Base-by-base conservation (phyloP, 2,329 filamentous ascomycete genomes). In the Colletotrichum sp. region DNA sequence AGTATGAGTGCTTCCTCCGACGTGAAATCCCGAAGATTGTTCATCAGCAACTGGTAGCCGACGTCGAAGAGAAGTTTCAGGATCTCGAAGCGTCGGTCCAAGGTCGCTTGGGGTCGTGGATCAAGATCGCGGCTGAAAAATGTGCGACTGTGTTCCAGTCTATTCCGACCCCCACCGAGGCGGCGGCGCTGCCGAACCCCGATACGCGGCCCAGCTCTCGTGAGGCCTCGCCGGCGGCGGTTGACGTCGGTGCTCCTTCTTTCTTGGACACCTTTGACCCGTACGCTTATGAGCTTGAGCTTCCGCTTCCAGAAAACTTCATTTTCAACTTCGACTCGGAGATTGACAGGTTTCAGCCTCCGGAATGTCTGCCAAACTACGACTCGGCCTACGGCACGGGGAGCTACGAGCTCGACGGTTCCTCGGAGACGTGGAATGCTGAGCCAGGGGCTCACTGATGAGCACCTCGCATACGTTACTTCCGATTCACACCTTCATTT, bases 21-120 rank as follows among this genome's bases (percentile, higher is more conserved):
- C 26, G 26, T 28, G 26, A 28, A 2, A 28, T 28, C 26, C 26
- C 26, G 26, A 28, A 28, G 26, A 28, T 28, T 28, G 26, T 28
- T 2, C 26, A 28, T 2, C 26, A 28, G 26, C 26, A 28, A 28
- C 26, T 28, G 26, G 81, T 36, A 6, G 10, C 18, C 18, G 30
- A 39, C n/a, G 21, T 64, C 21, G 60, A 64, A 8, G 5, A 77
- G 8, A 79, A 82, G n/a, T 80, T 28, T 2, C 26, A 28, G 26
- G 26, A 28, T 28, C 26, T 28, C 26, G 26, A 2, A 2, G 26
- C 26, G 26, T 2, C 26, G 26, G 26, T 87, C 13, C 12, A 66
- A 3, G 12, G 49, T n/a, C 70, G 55, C 6, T 28, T 75, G 34
- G 12, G 12, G 12, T 49, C 24, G 5, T 71, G 59, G 68, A 75